Evolutionary conservation across 2,329 filamentous ascomycete genomes (phyloP), one percentile per base, ranked within the genome.

Genomic region (Aspergillus sclerotialis): DNA sequence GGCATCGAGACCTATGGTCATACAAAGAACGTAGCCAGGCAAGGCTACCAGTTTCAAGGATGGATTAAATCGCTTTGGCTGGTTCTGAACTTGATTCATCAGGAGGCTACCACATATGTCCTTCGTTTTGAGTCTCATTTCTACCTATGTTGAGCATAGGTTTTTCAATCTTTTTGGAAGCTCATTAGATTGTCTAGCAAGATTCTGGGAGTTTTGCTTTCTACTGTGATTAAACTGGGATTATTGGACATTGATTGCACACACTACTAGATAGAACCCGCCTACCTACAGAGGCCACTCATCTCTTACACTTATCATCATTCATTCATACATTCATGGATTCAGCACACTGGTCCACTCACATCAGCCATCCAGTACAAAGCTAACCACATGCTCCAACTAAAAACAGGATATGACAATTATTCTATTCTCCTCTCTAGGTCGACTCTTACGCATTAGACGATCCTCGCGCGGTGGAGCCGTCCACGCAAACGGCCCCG

Each of bases 371-470:
- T n/a, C 15, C 6, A 13, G 25, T 32, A 12, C 17, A 24, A 27
- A 33, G 13, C 31, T 33, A 33, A 33, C 31, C 8, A 27, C 7
- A n/a, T 1, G 23, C 10, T 34, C 39, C 30, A 33, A n/a, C n/a
- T n/a, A n/a, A n/a, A n/a, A 46, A 44, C 44, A 70, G 67, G 68
- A 71, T 48, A 64, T 70, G 52, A 50, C 60, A 37, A 52, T 67
- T 39, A 69, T 71, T 32, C 39, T 66, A n/a, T 58, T 65, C 38
- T 68, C 65, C 11, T 67, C 67, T 9, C 44, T 68, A 19, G 55
- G 58, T 8, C 60, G 58, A 23, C 55, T 64, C 25, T 46, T 69
- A 35, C 60, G 58, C 8, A 33, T 54, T 29, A 58, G 44, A 7
- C 50, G 56, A 32, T 58, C 58, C 3, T 51, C 55, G 4, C 45